These are phyloP conservation scores for Colletotrichum eleusines DNA, from an alignment of 2,329 filamentous ascomycete species.

Conservation along the genomic window DNA sequence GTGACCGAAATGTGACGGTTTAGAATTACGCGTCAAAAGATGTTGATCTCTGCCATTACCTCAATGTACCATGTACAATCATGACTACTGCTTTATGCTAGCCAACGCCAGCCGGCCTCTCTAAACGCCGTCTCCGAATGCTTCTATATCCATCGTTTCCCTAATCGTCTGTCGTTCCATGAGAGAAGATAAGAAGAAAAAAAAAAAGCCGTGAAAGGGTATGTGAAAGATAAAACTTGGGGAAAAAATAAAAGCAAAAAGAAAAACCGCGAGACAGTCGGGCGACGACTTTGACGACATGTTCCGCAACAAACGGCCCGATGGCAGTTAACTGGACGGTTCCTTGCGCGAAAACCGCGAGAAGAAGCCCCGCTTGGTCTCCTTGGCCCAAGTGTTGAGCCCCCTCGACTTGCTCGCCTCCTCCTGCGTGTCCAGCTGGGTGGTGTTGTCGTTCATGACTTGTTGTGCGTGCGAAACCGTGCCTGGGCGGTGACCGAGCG, in stretches of 20 bases:
- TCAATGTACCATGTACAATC: not conserved
- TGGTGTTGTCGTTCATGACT: constrained; percentile 67
- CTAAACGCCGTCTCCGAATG: constrained; percentile 3
- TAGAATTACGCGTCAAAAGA: not conserved
- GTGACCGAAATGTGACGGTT: not conserved
- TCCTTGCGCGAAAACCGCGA: constrained; percentile 15
- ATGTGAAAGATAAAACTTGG: not conserved
- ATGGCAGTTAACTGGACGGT: not conserved
- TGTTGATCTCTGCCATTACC: not conserved
- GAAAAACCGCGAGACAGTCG: not conserved
- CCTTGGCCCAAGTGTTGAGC: not conserved
- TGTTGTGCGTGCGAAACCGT: constrained; percentile 63
- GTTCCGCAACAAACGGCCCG: not conserved
- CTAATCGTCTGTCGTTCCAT: not conserved
- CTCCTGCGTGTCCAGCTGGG: constrained; percentile 59
- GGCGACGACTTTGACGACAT: not conserved
- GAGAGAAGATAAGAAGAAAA: not conserved
- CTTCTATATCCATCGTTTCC: constrained; percentile 5
- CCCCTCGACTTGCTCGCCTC: constrained; percentile 45
- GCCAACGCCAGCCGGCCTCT: not conserved
- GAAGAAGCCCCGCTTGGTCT: constrained; percentile 26
- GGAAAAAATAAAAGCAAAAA: not conserved
- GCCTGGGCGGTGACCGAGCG: constrained; percentile 46
- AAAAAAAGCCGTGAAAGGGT: constrained; percentile 15
- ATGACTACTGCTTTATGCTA: not conserved